Base-by-base conservation (phyloP, 2,329 filamentous ascomycete genomes). In the Penicillium griseofulvum region DNA sequence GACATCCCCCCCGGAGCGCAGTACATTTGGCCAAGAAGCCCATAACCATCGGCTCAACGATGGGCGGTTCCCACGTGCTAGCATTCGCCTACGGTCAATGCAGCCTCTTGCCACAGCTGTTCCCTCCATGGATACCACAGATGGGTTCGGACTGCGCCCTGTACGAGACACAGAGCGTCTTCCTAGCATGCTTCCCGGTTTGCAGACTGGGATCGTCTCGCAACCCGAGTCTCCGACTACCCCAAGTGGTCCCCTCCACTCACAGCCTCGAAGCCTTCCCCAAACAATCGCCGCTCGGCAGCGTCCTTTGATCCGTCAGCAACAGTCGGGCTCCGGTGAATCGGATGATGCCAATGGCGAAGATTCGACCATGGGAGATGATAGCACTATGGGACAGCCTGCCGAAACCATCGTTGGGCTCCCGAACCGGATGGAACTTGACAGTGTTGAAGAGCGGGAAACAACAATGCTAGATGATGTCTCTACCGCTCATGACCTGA, bases 211-310 rank as follows among this genome's bases (percentile, higher is more conserved):
- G 50, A 76, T 91, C 51, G 83, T 83, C 39, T 97, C 93, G n/a
- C 92, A 96, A 70, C 94, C 94, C 9, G 89, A 92, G 54, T 97
- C 91, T 12, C 91, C 91, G 1, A 94, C 90, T 7, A 96, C 91
- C 0, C 91, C 91, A 14, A 81, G 89, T 42, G 87, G 87, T 44
- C 85, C 87, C 1, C 78, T 86, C 26, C 86, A 75, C 36, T 75
- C 80, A 49, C 87, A 75, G 51, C 76, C 80, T 47, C 87, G 75
- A 70, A 82, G 57, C 72, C 79, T 66, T 80, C 56, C 83, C 77
- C 57, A 80, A 80, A 26, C 80, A 75, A 43, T 80, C 76, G 61
- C 76, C 81, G 80, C 86, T 55, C 82, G 88, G 49, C 82, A 90
- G 65, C 84, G 92, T 34, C 91, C 91, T 33, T 91, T 91, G 0